Percentiles rank a stretch among this genome's conserved stretches.
These are phyloP conservation scores for Geotrichum europaeum DNA, from an alignment of 1,139 yeast genomes.

Conservation along the genomic window DNA sequence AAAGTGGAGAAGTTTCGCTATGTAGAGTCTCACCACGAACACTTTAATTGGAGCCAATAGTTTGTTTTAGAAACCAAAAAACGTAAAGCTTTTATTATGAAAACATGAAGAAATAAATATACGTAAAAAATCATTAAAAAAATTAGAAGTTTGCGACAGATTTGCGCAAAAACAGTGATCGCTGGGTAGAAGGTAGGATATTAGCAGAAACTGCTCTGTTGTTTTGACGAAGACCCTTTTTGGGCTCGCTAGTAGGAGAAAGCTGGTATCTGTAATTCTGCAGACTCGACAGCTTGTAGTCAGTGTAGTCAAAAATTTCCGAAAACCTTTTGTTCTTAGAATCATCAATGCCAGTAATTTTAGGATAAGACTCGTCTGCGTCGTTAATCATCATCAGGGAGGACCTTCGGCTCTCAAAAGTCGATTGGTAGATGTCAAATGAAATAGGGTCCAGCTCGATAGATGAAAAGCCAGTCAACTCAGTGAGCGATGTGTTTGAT, in stretches of 20 bases:
- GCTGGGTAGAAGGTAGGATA: background rate
- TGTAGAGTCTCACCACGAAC: too few species aligned
- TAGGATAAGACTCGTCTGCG: background rate
- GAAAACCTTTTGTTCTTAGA: background rate
- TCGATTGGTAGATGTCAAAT: background rate
- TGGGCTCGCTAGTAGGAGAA: background rate
- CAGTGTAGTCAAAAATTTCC: constrained; percentile 4
- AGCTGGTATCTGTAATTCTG: constrained; percentile 6
- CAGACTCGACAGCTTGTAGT: background rate
- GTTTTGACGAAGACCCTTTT: background rate
- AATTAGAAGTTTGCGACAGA: constrained; percentile 8
- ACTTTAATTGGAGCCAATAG: background rate
- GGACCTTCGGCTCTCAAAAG: background rate
- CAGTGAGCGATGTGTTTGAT: constrained; percentile 5
- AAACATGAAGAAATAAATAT: background rate
- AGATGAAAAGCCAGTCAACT: constrained; percentile 2
- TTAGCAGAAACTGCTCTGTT: background rate
- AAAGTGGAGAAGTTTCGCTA: too few species aligned
- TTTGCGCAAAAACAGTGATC: constrained; percentile 5
- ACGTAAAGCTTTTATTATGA: background rate
- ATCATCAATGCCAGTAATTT: background rate
- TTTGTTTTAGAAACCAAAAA: background rate
- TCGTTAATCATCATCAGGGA: background rate
- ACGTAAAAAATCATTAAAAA: background rate
- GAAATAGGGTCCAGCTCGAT: constrained; percentile 6